Conservation (phyloP, 768 basidiomycete genomes). For the Mrakia hoshinonis region DNA sequence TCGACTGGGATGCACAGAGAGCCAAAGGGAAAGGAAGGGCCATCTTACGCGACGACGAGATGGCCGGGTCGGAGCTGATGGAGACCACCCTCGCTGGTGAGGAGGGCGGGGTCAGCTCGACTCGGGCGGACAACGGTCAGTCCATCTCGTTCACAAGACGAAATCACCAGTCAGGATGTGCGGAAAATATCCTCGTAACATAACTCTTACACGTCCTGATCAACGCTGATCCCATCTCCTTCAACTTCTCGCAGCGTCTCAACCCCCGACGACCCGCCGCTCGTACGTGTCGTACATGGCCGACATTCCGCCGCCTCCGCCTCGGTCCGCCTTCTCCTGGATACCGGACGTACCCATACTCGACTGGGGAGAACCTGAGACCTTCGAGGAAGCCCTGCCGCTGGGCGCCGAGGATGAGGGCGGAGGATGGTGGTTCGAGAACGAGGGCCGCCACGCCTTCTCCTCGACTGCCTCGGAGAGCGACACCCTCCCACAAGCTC, state of each 20-base stretch:
- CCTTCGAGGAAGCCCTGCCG: not conserved
- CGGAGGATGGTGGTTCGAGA: constrained; percentile 3
- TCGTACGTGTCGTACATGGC: not conserved
- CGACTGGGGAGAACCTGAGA: constrained; percentile 1
- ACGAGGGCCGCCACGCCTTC: not conserved
- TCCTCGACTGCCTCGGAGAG: not conserved
- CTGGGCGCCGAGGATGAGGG: not conserved
- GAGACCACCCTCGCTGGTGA: too few species aligned
- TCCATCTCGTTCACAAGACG: not conserved
- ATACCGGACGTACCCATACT: not conserved
- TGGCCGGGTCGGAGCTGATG: not conserved
- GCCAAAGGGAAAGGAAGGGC: constrained; percentile 2
- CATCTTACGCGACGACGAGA: not conserved
- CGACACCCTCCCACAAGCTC: not conserved
- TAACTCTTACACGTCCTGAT: not conserved
- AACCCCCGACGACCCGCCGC: not conserved
- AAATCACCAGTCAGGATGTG: not conserved
- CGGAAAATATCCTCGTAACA: not conserved
- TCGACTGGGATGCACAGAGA: not conserved
- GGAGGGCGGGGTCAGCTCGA: not conserved
- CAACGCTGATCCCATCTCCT: too few species aligned
- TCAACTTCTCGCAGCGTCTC: too few species aligned
- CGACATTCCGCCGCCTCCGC: not conserved
- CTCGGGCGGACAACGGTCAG: not conserved
- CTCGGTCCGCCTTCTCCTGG: not conserved